Conservation (phyloP, 768 basidiomycete genomes). For the Phanerochaete carnosa region DNA sequence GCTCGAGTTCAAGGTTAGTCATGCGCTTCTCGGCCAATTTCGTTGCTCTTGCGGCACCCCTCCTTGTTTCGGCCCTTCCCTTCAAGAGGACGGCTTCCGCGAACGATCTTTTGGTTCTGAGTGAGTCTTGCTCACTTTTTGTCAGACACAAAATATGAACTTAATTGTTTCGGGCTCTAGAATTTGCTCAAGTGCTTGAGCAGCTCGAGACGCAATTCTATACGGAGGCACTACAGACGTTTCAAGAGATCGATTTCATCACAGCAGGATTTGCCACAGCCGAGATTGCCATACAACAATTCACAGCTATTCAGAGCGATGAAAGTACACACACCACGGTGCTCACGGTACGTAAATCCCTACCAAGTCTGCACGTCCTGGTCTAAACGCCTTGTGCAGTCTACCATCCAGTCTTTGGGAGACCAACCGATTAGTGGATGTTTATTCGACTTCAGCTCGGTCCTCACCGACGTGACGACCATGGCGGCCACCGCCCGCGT, state of each 20-base stretch:
- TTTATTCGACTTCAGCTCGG: constrained; percentile 64
- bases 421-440: constrained; percentile 52
- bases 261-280: constrained; percentile 60
- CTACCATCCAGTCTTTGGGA: constrained; percentile 52
- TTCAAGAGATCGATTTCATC: constrained; percentile 59
- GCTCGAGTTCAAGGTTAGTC: constrained; percentile 8
- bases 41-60: constrained; percentile 24
- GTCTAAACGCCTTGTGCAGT: constrained; percentile 23
- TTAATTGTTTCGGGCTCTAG: constrained; percentile 31
- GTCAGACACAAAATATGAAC: not conserved
- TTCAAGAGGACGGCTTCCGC: constrained; percentile 35
- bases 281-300: constrained; percentile 55
- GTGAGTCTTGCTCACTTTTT: constrained; percentile 37
- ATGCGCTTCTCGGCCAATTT: constrained; percentile 24
- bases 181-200: constrained; percentile 75
- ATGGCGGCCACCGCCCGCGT: constrained; percentile 72
- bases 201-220: constrained; percentile 73
- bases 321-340: constrained; percentile 56
- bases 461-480: constrained; percentile 59
- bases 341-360: constrained; percentile 41
- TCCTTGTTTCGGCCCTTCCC: constrained; percentile 21
- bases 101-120: constrained; percentile 51
- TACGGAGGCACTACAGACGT: constrained; percentile 58
- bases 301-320: constrained; percentile 57
- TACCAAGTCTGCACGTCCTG: too few relatives aligned